These are phyloP conservation scores for Lachancea kluyveri DNA, from an alignment of 805 yeast species.

Conservation along the genomic window DNA sequence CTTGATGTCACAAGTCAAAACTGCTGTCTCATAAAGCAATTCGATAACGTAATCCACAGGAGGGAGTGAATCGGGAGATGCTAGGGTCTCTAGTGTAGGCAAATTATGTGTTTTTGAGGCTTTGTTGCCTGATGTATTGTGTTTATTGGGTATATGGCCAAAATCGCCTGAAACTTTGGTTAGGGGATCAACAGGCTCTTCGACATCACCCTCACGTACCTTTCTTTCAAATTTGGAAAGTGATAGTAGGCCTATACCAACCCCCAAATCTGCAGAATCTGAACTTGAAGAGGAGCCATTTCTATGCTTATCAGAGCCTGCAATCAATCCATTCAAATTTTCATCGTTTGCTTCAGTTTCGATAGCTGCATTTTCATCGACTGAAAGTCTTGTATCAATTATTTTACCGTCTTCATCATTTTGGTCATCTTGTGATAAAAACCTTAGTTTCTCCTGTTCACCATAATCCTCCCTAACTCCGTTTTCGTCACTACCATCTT, in stretches of 20 bases:
- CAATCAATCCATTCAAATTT: too few relatives aligned
- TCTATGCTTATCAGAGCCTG: neutral
- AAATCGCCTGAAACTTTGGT: slow-evolving; percentile 6
- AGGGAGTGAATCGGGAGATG: slow-evolving; percentile 48
- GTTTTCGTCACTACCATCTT: too few relatives aligned
- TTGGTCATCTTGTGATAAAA: too few relatives aligned
- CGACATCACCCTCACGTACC: slow-evolving; percentile 19
- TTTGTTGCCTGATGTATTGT: slow-evolving; percentile 7
- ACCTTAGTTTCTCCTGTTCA: too few relatives aligned
- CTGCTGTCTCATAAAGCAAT: slow-evolving; percentile 54
- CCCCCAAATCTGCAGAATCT: slow-evolving; percentile 19
- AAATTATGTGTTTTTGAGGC: slow-evolving; percentile 8
- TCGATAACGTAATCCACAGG: slow-evolving; percentile 53
- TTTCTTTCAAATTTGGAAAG: slow-evolving; percentile 24
- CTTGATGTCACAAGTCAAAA: slow-evolving; percentile 57
- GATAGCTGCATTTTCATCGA: too few relatives aligned
- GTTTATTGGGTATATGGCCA: slow-evolving; percentile 2
- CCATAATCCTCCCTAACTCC: too few relatives aligned
- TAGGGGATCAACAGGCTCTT: slow-evolving; percentile 29
- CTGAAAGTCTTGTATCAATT: too few relatives aligned
- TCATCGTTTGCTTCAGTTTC: too few relatives aligned
- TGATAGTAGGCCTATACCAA: slow-evolving; percentile 26
- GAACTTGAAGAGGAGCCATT: slow-evolving; percentile 18
- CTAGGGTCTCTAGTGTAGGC: slow-evolving; percentile 48
- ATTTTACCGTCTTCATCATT: too few relatives aligned